Conservation (phyloP, 1,139 yeast genomes). For the Kodamaea plutei region DNA sequence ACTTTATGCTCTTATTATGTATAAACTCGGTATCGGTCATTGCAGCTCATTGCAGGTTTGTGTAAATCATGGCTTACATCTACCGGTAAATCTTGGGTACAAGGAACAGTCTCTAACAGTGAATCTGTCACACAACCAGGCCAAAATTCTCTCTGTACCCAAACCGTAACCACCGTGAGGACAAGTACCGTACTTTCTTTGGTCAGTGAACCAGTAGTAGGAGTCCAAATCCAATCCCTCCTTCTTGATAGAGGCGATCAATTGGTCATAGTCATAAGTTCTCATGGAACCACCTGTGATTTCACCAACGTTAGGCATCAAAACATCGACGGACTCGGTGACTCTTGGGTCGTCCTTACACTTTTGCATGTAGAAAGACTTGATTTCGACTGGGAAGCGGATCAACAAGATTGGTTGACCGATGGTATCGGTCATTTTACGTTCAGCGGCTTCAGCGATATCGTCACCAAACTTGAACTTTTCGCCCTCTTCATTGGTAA, state of each 20-base stretch:
- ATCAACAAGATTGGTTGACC: conserved; percentile 88
- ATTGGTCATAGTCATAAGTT: conserved; percentile 75
- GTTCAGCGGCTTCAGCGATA: conserved; percentile 98
- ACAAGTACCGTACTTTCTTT: conserved; percentile 93
- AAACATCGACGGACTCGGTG: conserved; percentile 95
- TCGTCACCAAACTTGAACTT: conserved; percentile 95
- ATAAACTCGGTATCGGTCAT: no score
- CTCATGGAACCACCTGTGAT: conserved; percentile 99
- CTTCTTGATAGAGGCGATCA: conserved; percentile 85
- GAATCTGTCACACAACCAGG: conserved; percentile 96
- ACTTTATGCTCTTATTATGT: no score
- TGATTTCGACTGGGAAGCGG: conserved; percentile 94
- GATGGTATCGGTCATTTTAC: conserved; percentile 95
- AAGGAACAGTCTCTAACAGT: conserved; percentile 97
- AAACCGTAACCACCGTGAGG: conserved; percentile 99
- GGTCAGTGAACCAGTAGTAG: conserved; percentile 96
- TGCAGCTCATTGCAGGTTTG: background rate
- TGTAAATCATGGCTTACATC: conserved; percentile 76
- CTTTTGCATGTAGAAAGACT: conserved; percentile 96
- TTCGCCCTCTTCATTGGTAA: conserved; percentile 92
- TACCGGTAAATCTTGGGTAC: conserved; percentile 96
- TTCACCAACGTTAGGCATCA: conserved; percentile 99
- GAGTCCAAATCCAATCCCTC: conserved; percentile 76
- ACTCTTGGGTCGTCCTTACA: conserved; percentile 88
- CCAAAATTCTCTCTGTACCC: conserved; percentile 96